These are phyloP conservation scores for Helianthus tuberosus DNA, from an alignment of 129 eudicot genomes.

Conservation along the genomic window DNA sequence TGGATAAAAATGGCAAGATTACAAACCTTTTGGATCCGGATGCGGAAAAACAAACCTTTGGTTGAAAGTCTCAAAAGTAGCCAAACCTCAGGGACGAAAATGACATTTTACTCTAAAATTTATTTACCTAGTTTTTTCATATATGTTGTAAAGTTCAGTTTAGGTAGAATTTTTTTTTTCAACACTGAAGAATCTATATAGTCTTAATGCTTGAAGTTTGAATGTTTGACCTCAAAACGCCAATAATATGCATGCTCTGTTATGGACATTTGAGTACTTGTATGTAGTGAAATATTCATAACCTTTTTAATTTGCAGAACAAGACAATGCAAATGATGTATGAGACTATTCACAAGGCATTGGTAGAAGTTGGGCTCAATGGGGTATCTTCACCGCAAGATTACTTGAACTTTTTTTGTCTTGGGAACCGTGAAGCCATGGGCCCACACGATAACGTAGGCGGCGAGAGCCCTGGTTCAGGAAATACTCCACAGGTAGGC, in stretches of 20 bases:
- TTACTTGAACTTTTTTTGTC: constrained; percentile 87
- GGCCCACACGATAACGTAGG: constrained; percentile 28
- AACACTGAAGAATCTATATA: constrained; percentile 3
- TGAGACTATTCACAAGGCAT: constrained; percentile 85
- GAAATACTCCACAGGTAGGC: constrained; percentile 82
- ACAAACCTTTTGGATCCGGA: no score
- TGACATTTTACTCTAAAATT: no score
- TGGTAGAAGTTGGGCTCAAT: constrained; percentile 92
- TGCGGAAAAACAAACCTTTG: no score
- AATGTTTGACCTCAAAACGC: no score
- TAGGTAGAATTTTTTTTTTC: neutral
- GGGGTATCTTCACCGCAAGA: constrained; percentile 77
- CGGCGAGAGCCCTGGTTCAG: constrained; percentile 36
- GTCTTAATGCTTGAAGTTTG: neutral
- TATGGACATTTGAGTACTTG: neutral
- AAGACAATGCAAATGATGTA: constrained; percentile 99
- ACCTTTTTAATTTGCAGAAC: constrained; percentile 46
- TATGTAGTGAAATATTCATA: neutral
- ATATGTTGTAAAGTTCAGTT: no score
- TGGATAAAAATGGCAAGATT: no score
- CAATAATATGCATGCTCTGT: neutral
- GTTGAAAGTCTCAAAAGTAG: no score
- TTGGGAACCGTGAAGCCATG: constrained; percentile 82
- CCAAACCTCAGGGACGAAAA: no score
- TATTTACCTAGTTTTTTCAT: no score